A percentile compares a stretch with the other conserved stretches of the same genome.
These are phyloP conservation scores for Rubus parviflorus DNA, from an alignment of 306 rosid genomes.

Conservation along the genomic window DNA sequence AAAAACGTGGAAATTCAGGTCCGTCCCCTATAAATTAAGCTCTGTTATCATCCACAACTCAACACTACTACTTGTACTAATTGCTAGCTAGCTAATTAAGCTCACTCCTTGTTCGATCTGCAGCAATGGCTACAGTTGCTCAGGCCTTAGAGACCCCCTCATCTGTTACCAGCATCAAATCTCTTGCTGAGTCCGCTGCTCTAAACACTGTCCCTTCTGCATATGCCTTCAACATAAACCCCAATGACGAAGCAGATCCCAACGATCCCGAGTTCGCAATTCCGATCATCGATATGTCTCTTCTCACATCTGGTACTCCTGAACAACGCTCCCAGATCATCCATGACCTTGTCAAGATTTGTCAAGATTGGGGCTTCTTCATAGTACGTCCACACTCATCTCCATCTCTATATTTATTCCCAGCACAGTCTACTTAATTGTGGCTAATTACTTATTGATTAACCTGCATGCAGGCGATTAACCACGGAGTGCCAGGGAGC, in stretches of 20 bases:
- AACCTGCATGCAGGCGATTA: constrained; percentile 14
- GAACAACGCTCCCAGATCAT: constrained; percentile 29
- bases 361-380: constrained; percentile 48
- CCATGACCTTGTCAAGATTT: constrained; percentile 36
- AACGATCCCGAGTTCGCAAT: constrained; percentile 32
- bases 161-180: constrained; percentile 37
- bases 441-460: no score
- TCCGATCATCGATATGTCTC: constrained; percentile 40
- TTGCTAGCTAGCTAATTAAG: neutral
- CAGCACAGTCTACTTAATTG: no score
- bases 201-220: constrained; percentile 35
- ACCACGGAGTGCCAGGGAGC: constrained; percentile 33
- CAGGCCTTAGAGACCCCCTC: neutral
- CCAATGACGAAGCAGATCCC: constrained; percentile 27
- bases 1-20: no score
- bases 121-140: neutral
- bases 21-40: no score
- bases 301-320: constrained; percentile 19
- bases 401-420: neutral
- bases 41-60: neutral
- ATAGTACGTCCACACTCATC: constrained; percentile 7
- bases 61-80: no score
- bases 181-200: constrained; percentile 36
- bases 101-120: no score
- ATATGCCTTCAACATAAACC: constrained; percentile 28